phyloP scores from a whole-genome alignment of 2,329 filamentous ascomycete genomes.

The Dactylellina parvicollis region DNA sequence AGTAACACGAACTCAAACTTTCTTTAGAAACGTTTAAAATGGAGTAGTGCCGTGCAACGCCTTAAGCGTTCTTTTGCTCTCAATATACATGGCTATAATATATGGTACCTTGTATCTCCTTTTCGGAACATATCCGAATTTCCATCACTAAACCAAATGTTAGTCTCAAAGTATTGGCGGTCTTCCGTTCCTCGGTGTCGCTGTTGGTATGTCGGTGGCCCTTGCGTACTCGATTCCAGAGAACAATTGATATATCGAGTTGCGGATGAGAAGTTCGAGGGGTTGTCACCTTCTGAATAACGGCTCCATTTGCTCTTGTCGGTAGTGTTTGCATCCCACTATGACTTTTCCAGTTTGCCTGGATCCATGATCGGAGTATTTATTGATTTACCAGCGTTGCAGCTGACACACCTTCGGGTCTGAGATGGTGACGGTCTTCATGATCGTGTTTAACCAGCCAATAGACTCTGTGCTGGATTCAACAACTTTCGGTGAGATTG shows the following conservation, averaged over 20 bases:
- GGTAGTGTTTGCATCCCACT: slow-evolving; percentile 72
- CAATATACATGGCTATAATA: slow-evolving; percentile 73
- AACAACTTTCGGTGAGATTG: slow-evolving; percentile 56
- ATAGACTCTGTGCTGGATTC: slow-evolving; percentile 66
- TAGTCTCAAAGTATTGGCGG: slow-evolving; percentile 71
- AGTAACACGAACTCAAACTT: not conserved
- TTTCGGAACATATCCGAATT: slow-evolving; percentile 72
- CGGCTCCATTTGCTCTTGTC: slow-evolving; percentile 72
- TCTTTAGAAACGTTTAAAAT: not conserved
- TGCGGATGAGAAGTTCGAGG: slow-evolving; percentile 64
- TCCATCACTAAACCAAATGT: slow-evolving; percentile 70
- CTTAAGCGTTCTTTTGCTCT: slow-evolving; percentile 67
- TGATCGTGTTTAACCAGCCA: slow-evolving; percentile 74
- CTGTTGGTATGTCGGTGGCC: slow-evolving; percentile 72
- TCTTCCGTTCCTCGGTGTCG: slow-evolving; percentile 74
- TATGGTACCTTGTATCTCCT: slow-evolving; percentile 69
- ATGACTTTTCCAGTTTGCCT: slow-evolving; percentile 75
- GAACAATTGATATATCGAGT: slow-evolving; percentile 67
- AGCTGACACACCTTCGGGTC: slow-evolving; percentile 68
- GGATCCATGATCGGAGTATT: slow-evolving; percentile 69
- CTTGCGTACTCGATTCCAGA: slow-evolving; percentile 68
- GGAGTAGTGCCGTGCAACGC: not conserved
- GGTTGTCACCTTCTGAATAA: slow-evolving; percentile 73
- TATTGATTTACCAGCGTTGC: slow-evolving; percentile 68
- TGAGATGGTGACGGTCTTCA: slow-evolving; percentile 72